Evolutionary conservation across 2,329 filamentous ascomycete genomes (phyloP).

Genomic region (Xylariales sp.): DNA sequence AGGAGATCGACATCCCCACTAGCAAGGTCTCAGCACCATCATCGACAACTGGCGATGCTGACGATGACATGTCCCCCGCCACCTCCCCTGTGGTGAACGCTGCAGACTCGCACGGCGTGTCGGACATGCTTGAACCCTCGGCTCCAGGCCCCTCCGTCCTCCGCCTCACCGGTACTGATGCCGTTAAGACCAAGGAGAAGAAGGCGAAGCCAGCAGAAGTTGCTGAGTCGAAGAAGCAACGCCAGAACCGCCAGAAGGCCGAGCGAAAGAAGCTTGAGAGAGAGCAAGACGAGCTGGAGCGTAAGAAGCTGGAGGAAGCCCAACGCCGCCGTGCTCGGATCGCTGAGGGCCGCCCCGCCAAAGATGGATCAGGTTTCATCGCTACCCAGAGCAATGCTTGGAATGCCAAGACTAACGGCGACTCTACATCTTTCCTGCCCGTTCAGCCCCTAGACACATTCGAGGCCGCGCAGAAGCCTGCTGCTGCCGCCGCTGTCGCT

Average conservation of each 20-base stretch:
- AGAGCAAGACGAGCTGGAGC: constrained; percentile 73
- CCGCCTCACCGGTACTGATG: constrained; percentile 65
- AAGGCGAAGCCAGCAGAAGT: constrained; percentile 59
- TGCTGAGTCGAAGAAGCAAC: constrained; percentile 88
- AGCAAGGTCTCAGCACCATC: constrained; percentile 54
- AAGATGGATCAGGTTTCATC: constrained; percentile 67
- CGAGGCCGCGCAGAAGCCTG: constrained; percentile 35
- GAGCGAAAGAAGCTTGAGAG: constrained; percentile 73
- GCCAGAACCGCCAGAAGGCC: constrained; percentile 85
- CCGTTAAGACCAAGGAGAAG: constrained; percentile 61
- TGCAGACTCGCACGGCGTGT: constrained; percentile 65
- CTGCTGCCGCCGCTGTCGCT: constrained; percentile 25
- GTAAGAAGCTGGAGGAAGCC: constrained; percentile 72
- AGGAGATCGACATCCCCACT: constrained; percentile 35
- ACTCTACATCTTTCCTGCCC: constrained; percentile 14
- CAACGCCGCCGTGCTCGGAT: constrained; percentile 79
- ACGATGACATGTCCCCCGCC: constrained; percentile 72
- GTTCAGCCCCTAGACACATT: constrained; percentile 56
- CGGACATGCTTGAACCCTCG: constrained; percentile 84
- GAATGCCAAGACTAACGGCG: constrained; percentile 33
- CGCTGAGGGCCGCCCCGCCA: constrained; percentile 76
- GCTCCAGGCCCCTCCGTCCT: constrained; percentile 68
- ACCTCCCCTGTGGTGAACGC: constrained; percentile 59
- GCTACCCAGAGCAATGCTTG: constrained; percentile 37
- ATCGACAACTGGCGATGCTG: constrained; percentile 71